These are phyloP conservation scores for Penicillium cosmopolitanum DNA, from an alignment of 495 filamentous ascomycete species.

Conservation along the genomic window DNA sequence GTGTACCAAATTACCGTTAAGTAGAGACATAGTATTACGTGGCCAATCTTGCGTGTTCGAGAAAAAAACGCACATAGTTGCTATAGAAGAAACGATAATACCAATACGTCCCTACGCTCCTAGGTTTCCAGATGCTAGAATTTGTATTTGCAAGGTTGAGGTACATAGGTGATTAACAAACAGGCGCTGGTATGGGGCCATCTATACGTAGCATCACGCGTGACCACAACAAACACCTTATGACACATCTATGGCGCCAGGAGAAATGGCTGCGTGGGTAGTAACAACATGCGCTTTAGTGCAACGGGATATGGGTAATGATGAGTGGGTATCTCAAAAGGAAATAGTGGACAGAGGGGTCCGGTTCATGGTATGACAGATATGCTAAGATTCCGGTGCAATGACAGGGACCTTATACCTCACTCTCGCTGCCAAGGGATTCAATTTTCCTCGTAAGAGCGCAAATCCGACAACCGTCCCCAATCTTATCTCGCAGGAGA, in stretches of 20 bases:
- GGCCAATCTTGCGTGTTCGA: no score
- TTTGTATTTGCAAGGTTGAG: neutral
- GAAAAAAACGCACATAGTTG: no score
- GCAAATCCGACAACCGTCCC: constrained; percentile 73
- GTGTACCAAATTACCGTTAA: no score
- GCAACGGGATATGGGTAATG: neutral
- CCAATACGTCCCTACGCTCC: neutral
- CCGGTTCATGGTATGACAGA: neutral
- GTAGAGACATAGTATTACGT: no score
- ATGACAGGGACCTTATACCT: constrained; percentile 12
- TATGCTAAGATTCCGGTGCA: neutral
- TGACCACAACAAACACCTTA: neutral
- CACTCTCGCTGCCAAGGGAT: constrained; percentile 32
- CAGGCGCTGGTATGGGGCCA: neutral
- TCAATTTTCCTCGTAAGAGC: constrained; percentile 46
- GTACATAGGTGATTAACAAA: neutral
- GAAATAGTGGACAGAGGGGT: neutral
- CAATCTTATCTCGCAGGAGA: constrained; percentile 70
- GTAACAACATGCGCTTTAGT: neutral
- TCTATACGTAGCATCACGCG: neutral
- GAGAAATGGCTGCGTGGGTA: neutral
- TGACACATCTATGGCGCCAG: neutral
- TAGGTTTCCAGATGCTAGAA: neutral
- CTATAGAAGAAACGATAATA: no score
- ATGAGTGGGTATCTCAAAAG: constrained; percentile 6